phyloP scores from a whole-genome alignment of 345 rosid species.

The Eucalyptus erythrocorys region DNA sequence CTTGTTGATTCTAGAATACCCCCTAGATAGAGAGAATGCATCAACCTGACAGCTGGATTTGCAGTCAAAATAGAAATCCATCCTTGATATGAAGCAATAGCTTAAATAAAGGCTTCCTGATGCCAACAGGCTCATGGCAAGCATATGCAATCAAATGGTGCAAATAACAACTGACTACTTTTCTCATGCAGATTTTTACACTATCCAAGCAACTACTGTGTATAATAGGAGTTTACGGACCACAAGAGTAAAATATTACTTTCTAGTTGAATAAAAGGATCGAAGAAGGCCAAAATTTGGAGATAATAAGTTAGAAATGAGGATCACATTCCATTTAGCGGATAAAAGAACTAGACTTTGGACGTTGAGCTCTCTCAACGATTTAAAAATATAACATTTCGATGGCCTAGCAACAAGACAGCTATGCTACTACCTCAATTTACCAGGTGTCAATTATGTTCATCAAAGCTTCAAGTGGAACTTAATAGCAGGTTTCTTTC shows the following conservation, averaged over 20 bases:
- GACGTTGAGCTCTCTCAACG: background rate
- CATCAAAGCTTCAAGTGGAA: background rate
- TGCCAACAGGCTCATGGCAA: background rate
- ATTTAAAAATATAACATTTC: background rate
- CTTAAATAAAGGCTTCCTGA: background rate
- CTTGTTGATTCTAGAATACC: background rate
- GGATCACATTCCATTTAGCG: background rate
- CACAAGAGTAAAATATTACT: background rate
- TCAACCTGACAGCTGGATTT: background rate
- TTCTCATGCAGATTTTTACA: background rate
- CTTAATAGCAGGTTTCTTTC: background rate
- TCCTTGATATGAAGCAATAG: background rate
- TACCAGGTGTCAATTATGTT: background rate
- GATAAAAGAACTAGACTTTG: background rate
- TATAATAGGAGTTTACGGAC: background rate
- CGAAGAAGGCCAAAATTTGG: background rate
- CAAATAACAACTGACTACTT: background rate
- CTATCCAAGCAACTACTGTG: background rate
- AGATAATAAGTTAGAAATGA: background rate
- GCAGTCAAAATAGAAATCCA: background rate
- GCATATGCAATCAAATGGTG: background rate
- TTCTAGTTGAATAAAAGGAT: background rate
- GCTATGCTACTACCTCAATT: background rate
- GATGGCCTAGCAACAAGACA: background rate
- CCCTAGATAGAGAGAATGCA: background rate